Evolutionary conservation across 2,329 filamentous ascomycete genomes (phyloP).

Genomic region (Penicillium sclerotigenum): DNA sequence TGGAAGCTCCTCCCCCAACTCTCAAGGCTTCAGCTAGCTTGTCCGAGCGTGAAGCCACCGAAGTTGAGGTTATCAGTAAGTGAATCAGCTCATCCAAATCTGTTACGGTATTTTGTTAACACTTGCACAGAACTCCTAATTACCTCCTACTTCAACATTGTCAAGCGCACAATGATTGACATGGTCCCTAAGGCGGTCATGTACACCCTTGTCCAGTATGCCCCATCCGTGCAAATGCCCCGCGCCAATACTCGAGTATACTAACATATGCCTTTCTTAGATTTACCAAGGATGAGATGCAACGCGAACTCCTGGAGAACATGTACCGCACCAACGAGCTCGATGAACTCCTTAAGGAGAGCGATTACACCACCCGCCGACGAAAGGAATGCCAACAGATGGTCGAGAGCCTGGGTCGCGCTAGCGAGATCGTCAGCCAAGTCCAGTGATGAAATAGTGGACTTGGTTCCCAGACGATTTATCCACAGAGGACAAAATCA

Average conservation of each 20-base stretch:
- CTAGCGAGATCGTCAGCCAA: constrained; percentile 91
- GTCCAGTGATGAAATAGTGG: constrained; percentile 49
- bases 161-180: constrained; percentile 97
- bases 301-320: constrained; percentile 91
- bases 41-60: constrained; percentile 88
- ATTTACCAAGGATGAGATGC: constrained; percentile 97
- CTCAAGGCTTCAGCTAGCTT: constrained; percentile 92
- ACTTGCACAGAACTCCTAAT: constrained; percentile 74
- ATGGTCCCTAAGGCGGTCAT: constrained; percentile 99
- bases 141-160: constrained; percentile 96
- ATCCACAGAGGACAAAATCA: neutral
- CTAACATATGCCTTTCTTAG: constrained; percentile 46
- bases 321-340: constrained; percentile 92
- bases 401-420: constrained; percentile 87
- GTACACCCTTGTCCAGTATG: constrained; percentile 91
- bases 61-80: constrained; percentile 97
- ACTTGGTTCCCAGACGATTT: neutral
- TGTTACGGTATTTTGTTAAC: constrained; percentile 14
- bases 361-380: constrained; percentile 90
- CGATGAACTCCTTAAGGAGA: constrained; percentile 94
- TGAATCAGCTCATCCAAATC: constrained; percentile 22
- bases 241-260: neutral
- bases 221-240: constrained; percentile 23
- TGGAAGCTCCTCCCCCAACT: constrained; percentile 90
- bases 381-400: constrained; percentile 99